Evolutionary conservation across 78 protist genomes (phyloP).

Genomic region (Neovahlkampfia damariscottae): DNA sequence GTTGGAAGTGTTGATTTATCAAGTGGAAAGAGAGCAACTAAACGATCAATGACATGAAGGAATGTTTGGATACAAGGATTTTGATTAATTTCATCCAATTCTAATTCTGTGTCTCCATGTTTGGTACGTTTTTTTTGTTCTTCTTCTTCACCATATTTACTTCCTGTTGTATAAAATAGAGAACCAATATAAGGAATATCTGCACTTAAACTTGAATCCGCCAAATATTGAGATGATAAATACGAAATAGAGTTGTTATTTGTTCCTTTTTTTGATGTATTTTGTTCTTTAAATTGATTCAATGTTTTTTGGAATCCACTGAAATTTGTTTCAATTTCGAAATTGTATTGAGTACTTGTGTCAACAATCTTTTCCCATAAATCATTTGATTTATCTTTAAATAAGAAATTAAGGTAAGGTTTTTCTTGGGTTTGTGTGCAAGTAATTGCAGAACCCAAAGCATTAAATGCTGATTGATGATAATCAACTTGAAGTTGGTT

Average conservation of each 20-base stretch:
- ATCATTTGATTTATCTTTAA: background rate
- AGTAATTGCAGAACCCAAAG: constrained; percentile 1
- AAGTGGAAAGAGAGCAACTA: background rate
- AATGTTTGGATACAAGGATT: constrained; percentile 18
- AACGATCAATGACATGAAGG: background rate
- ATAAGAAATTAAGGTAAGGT: background rate
- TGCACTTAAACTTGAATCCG: background rate
- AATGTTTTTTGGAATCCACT: background rate
- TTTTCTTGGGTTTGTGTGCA: background rate
- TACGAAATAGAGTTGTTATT: constrained; percentile 1
- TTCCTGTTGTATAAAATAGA: background rate
- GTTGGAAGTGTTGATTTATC: background rate
- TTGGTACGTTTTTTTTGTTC: background rate
- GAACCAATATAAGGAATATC: background rate
- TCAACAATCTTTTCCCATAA: constrained; percentile 18
- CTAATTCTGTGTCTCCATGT: background rate
- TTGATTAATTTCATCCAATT: constrained; percentile 20
- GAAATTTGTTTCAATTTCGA: constrained; percentile 20
- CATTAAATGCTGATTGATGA: constrained; percentile 9
- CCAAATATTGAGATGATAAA: background rate
- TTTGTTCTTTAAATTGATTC: background rate
- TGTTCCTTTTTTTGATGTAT: background rate
- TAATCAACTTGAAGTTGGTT: background rate
- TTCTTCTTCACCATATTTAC: background rate
- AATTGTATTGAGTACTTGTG: background rate